Evolutionary conservation across 1,139 yeast genomes (phyloP), one percentile per base, ranked within the genome.

Genomic region (Saccharomyces hybrid): DNA sequence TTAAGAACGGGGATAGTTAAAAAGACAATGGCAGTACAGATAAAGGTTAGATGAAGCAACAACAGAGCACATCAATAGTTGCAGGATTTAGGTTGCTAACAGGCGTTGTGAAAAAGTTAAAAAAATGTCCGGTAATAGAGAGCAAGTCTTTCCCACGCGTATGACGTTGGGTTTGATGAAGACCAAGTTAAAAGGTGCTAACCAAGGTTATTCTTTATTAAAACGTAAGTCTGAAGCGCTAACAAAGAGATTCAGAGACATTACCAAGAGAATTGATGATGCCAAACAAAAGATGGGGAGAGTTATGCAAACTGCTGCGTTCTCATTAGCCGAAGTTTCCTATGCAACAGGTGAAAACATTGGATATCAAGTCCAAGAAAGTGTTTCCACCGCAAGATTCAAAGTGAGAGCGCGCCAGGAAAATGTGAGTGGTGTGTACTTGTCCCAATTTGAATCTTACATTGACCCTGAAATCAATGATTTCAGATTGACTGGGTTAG

Each of bases 251-350:
- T 93, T 93, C 75, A 83, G 99, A 72, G 99, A 93, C 63, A 93
- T 93, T 67, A 90, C 98, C 41, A 87, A 82, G 69, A 78, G 97
- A 70, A 93, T 93, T 68, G 97, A 93, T 70, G 97, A 91, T 63
- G 80, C 98, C 52, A 93, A 93, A 74, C 82, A 93, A 63, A 93
- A 91, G 77, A 93, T 93, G 99, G 99, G 98, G 50, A 79, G 95
- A 61, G 97, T 93, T 47, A 93, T 93, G 98, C 99, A 93, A 71
- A 88, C 96, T 0, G 99, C 99, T 1, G 95, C 98, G 0, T 93
- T 93, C 70, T 91, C 98, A 11, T 79, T 93, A 63, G 98, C 99
- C 1, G 99, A 93, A 70, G 98, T 93, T 51, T 86, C 93, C 52
- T 93, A 93, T 68, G 99, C 99, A 34, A 91, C 97, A 2, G 99